Evolutionary conservation across 2,329 filamentous ascomycete genomes (phyloP).

Genomic region (Colletotrichum lini): DNA sequence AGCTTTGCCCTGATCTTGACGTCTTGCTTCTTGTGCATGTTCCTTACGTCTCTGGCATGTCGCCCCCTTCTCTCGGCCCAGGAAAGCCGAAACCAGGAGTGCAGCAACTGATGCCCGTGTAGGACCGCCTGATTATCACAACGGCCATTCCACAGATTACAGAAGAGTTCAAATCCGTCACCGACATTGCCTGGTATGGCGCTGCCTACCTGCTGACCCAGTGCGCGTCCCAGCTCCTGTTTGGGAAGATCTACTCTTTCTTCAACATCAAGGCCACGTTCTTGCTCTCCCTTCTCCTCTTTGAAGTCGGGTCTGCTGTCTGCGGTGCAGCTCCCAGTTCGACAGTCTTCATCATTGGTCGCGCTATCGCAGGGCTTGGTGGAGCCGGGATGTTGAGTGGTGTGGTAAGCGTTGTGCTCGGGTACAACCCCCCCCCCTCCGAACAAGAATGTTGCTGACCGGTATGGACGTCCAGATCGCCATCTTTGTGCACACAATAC

Average conservation of each 20-base stretch:
- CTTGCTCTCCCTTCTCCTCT: conserved; percentile 45
- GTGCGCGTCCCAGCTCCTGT: conserved; percentile 48
- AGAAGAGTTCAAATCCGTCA: conserved; percentile 48
- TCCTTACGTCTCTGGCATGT: conserved; percentile 46
- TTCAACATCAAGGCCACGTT: conserved; percentile 47
- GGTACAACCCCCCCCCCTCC: neutral
- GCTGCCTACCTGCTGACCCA: conserved; percentile 47
- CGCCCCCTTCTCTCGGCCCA: too few species aligned
- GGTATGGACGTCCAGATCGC: conserved; percentile 57
- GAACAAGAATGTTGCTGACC: neutral
- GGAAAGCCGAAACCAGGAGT: too few species aligned
- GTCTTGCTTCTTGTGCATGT: conserved; percentile 46
- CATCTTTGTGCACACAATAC: conserved; percentile 49
- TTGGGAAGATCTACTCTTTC: conserved; percentile 50
- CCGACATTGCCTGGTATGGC: conserved; percentile 50
- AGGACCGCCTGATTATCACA: conserved; percentile 66
- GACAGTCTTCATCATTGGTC: conserved; percentile 53
- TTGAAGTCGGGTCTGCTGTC: conserved; percentile 50
- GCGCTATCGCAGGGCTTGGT: conserved; percentile 54
- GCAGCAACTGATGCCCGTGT: neutral
- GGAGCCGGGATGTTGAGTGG: conserved; percentile 54
- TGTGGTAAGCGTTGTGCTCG: conserved; percentile 33
- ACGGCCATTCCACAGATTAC: conserved; percentile 53
- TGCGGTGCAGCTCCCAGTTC: conserved; percentile 51
- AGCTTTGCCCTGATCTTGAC: conserved; percentile 42